Conservation (phyloP, 441 rosid genomes). For the Croton laevigatus region DNA sequence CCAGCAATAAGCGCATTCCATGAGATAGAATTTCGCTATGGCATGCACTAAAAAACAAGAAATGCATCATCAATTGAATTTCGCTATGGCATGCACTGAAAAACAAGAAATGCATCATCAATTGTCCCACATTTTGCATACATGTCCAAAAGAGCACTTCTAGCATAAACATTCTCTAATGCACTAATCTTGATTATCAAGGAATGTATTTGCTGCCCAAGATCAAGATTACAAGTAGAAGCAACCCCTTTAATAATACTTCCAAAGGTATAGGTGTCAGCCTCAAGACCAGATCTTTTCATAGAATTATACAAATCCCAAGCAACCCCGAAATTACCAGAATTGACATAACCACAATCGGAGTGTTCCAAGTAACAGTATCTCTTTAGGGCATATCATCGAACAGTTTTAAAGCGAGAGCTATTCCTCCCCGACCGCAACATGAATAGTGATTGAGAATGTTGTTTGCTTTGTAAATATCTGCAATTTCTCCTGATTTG, state of each 20-base stretch:
- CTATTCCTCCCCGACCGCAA: constrained; percentile 20
- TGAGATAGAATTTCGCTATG: constrained; percentile 49
- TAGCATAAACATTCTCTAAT: constrained; percentile 36
- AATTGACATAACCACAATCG: constrained; percentile 56
- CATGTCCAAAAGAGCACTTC: constrained; percentile 57
- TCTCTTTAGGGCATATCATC: constrained; percentile 58
- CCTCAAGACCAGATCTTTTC: constrained; percentile 35
- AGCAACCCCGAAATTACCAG: constrained; percentile 36
- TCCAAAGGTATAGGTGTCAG: constrained; percentile 56
- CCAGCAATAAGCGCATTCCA: constrained; percentile 80
- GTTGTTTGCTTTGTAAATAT: constrained; percentile 51
- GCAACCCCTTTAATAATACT: constrained; percentile 69
- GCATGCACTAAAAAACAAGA: constrained; percentile 43
- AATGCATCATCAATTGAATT: constrained; percentile 53
- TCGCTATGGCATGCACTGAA: constrained; percentile 41
- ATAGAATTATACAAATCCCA: constrained; percentile 40
- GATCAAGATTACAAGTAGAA: constrained; percentile 32
- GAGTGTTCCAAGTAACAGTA: constrained; percentile 66
- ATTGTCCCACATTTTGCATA: constrained; percentile 59
- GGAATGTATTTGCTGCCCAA: constrained; percentile 61
- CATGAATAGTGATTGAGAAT: constrained; percentile 35
- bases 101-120: constrained; percentile 50
- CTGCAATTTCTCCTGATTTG: constrained; percentile 41
- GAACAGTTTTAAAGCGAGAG: constrained; percentile 49
- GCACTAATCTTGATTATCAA: constrained; percentile 46